A percentile compares a stretch with the other conserved stretches of the same genome.
These are phyloP conservation scores for Akanthomyces muscarius DNA, from an alignment of 2,329 filamentous ascomycete genomes.

Conservation along the genomic window DNA sequence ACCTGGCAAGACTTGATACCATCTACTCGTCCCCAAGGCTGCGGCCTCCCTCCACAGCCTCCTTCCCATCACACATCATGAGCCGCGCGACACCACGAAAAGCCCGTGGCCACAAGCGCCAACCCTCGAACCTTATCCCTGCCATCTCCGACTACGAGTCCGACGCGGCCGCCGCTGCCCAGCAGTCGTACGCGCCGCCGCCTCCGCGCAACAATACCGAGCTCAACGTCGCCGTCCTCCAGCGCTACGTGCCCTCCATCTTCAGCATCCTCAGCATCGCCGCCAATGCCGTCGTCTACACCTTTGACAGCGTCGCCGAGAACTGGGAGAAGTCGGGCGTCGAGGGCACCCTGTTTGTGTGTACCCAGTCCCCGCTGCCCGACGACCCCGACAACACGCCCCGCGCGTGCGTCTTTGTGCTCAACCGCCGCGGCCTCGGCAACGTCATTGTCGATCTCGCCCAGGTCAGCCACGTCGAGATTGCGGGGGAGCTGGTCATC, in stretches of 20 bases:
- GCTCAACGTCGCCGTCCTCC: constrained; percentile 81
- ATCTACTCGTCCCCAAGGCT: neutral
- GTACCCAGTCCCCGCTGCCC: constrained; percentile 52
- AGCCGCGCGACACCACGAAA: constrained; percentile 41
- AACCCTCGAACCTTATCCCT: constrained; percentile 38
- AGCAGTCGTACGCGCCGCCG: constrained; percentile 38
- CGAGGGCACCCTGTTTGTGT: constrained; percentile 88
- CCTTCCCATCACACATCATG: constrained; percentile 31
- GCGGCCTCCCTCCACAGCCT: neutral
- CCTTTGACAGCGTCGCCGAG: constrained; percentile 60
- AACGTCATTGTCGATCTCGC: constrained; percentile 67
- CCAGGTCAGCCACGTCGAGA: constrained; percentile 59
- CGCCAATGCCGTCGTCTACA: constrained; percentile 82
- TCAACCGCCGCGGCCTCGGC: constrained; percentile 67
- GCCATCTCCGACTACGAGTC: constrained; percentile 62
- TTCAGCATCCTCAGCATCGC: constrained; percentile 72
- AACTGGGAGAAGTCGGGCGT: constrained; percentile 82
- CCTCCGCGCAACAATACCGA: constrained; percentile 71
- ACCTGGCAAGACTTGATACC: neutral
- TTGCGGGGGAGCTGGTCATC: constrained; percentile 53
- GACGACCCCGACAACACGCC: constrained; percentile 32
- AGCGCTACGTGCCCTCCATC: constrained; percentile 74
- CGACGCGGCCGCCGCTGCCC: constrained; percentile 47
- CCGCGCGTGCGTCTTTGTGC: constrained; percentile 60
- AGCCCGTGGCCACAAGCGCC: constrained; percentile 35